Evolutionary conservation across 2,329 filamentous ascomycete species (phyloP), one percentile per base, ranked within the genome.

Genomic region (Pyrenophora graminea): DNA sequence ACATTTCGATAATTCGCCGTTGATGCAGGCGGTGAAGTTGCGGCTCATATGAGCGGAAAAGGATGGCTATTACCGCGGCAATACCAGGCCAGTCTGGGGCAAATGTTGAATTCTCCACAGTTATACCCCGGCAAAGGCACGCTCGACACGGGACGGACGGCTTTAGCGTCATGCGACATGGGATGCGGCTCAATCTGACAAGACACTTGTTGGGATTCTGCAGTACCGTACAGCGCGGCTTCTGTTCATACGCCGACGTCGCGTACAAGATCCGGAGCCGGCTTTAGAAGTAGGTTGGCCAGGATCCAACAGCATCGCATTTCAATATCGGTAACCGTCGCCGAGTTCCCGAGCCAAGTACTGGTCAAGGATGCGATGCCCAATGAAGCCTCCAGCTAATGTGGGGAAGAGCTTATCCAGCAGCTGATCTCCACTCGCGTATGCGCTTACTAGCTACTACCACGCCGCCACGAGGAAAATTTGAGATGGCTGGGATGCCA

Each of bases 241-340:
- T 37, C 32, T 43, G 48, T 39, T 30, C 25, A 17, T 42, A 30
- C 32, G 25, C 33, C 36, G 31, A 23, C 21, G n/a, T 45, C 39
- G 43, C 42, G n/a, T 48, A 23, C 47, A 48, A 39, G 6, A 38
- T 18, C 42, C 30, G 50, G 48, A 41, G 50, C 50, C 50, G 50
- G 31, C 18, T 18, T 41, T 40, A 15, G 40, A 9, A 32, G 31
- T 43, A 32, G 43, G 25, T n/a, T 13, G 21, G 17, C 39, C 34
- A 36, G 41, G 12, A 33, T 19, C 15, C 23, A 12, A 21, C 36
- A 48, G 38, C 31, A 13, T 25, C 38, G 18, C 21, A 27, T 15
- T 19, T 15, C 31, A 33, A 27, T 19, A 17, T 21, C 6, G 30
- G 40, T 19, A 46, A 34, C n/a, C 25, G 18, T 46, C 19, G 37